Percentiles rank a stretch among this genome's conserved stretches.
These are phyloP conservation scores for Apiospora rasikravindrae DNA, from an alignment of 2,329 filamentous ascomycete species.

Conservation along the genomic window DNA sequence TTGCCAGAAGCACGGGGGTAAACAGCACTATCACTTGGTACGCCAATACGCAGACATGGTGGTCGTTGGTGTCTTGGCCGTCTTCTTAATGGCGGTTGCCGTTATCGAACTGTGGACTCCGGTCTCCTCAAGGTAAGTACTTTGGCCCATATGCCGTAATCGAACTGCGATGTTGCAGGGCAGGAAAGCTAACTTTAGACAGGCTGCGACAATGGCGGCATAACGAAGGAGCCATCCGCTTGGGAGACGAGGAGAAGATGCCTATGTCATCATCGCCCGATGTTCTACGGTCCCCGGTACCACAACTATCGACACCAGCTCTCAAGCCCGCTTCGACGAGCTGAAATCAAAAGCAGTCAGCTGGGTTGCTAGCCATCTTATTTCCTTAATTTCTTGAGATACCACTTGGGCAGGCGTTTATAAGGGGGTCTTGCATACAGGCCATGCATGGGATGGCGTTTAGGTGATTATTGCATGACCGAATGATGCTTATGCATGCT, in stretches of 20 bases:
- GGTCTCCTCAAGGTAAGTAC: slow-evolving; percentile 32
- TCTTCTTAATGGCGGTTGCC: slow-evolving; percentile 29
- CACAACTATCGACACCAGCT: slow-evolving; percentile 4
- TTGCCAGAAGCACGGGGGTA: slow-evolving; percentile 32
- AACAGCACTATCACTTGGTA: slow-evolving; percentile 32
- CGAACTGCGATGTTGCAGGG: background rate
- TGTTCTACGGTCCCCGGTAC: background rate
- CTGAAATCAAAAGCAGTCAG: background rate
- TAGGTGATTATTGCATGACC: background rate
- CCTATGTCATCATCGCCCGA: background rate
- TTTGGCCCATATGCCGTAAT: background rate
- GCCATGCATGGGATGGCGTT: background rate
- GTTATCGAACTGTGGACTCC: slow-evolving; percentile 33
- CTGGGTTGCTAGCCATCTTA: background rate
- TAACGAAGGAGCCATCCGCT: slow-evolving; percentile 30
- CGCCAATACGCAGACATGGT: slow-evolving; percentile 35
- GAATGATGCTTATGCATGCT: background rate
- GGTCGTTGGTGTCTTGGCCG: slow-evolving; percentile 31
- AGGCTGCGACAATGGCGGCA: slow-evolving; percentile 29
- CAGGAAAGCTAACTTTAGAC: background rate
- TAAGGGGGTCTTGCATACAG: background rate
- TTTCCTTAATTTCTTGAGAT: slow-evolving; percentile 20
- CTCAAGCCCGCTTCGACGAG: background rate
- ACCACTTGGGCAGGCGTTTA: slow-evolving; percentile 17
- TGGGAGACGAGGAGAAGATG: slow-evolving; percentile 28